phyloP scores from a whole-genome alignment of 495 filamentous ascomycete genomes.

The Chaetomium cochliodes region DNA sequence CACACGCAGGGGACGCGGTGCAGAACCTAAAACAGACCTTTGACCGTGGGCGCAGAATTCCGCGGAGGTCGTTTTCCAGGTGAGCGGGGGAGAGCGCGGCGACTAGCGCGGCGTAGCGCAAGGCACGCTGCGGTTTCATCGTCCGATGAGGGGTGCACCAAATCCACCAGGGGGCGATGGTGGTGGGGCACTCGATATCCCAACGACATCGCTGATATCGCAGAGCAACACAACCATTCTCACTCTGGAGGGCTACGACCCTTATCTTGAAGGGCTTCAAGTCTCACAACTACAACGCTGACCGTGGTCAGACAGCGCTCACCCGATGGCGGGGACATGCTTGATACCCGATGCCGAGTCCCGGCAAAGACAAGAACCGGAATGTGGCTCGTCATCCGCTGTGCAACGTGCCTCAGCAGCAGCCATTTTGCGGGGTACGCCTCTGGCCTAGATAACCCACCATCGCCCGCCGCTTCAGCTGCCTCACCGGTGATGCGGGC shows the following conservation, averaged over 20 bases:
- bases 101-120: conserved; percentile 3
- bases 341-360: conserved; percentile 1
- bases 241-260: background rate
- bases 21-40: background rate
- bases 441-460: background rate
- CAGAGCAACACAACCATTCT: background rate
- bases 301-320: background rate
- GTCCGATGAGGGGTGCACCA: conserved; percentile 1
- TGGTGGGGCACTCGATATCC: background rate
- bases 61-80: conserved; percentile 15
- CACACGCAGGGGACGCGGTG: background rate
- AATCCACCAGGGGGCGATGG: background rate
- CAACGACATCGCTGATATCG: conserved; percentile 2
- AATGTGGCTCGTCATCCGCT: conserved; percentile 11
- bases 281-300: background rate
- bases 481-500: conserved; percentile 13
- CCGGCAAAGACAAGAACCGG: background rate
- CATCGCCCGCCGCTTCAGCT: background rate
- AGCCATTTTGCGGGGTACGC: conserved; percentile 23
- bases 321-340: background rate
- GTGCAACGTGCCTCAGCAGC: conserved; percentile 25
- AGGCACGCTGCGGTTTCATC: background rate
- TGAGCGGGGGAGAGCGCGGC: background rate
- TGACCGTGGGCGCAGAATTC: background rate
- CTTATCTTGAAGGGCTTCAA: background rate